A percentile compares a stretch with the other conserved stretches of the same genome.
Conservation (phyloP, 495 filamentous ascomycete genomes). For the Neurospora sp. region DNA sequence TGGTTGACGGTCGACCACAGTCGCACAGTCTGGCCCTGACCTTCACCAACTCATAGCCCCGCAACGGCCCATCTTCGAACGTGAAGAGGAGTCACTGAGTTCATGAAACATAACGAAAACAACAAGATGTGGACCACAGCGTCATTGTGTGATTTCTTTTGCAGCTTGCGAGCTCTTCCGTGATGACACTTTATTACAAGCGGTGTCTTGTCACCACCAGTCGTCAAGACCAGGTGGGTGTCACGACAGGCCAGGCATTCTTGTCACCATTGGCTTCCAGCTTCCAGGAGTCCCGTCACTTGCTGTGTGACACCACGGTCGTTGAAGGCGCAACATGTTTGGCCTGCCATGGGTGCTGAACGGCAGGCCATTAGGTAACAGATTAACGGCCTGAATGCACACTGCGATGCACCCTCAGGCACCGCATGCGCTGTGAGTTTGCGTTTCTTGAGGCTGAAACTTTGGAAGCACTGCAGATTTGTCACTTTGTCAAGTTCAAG, state of each 20-base stretch:
- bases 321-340: background rate
- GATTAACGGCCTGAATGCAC: background rate
- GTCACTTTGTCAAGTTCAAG: background rate
- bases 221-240: background rate
- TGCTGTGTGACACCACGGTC: background rate
- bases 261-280: background rate
- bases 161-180: background rate
- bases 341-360: background rate
- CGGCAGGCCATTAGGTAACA: background rate
- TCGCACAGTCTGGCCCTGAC: background rate
- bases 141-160: background rate
- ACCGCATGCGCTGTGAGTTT: background rate
- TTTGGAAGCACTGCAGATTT: background rate
- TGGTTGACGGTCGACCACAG: background rate
- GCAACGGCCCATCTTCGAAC: background rate
- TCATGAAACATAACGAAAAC: background rate
- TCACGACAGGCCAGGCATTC: background rate
- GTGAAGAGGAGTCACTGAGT: background rate
- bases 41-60: background rate
- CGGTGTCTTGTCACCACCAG: background rate
- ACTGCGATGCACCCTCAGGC: background rate
- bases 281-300: background rate
- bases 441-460: background rate
- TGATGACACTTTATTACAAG: background rate
- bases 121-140: background rate